Evolutionary conservation across 202 grass and related monocot genomes (phyloP).

Genomic region (Schoenoplectus triqueter): DNA sequence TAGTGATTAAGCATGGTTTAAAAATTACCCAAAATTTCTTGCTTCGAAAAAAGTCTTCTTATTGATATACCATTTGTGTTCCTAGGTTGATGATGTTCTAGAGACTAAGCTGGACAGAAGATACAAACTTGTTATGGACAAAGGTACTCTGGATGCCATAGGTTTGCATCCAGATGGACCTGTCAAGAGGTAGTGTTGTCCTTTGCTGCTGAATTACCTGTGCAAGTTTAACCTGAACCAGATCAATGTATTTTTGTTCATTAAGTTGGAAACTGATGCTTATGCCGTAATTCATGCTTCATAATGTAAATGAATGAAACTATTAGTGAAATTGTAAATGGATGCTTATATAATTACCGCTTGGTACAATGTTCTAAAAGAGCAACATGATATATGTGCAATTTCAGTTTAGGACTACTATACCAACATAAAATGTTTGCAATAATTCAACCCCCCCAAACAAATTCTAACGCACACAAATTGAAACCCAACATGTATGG

Average conservation of each 20-base stretch:
- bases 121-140: conserved; percentile 83
- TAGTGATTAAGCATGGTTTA: conserved; percentile 16
- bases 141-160: conserved; percentile 96
- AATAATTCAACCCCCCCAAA: no score
- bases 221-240: not conserved
- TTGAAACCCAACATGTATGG: no score
- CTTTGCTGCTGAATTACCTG: not conserved
- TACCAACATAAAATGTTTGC: no score
- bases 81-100: conserved; percentile 90
- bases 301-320: no score
- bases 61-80: conserved; percentile 27
- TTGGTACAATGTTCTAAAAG: no score
- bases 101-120: conserved; percentile 89
- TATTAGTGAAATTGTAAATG: no score
- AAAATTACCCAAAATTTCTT: conserved; percentile 4
- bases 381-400: no score
- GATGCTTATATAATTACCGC: no score
- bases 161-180: conserved; percentile 87
- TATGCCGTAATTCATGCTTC: no score
- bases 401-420: no score
- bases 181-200: conserved; percentile 64
- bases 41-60: not conserved
- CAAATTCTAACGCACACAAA: no score
- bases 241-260: not conserved
- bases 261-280: not conserved